Conservation (phyloP, 2,329 filamentous ascomycete genomes). For the Raffaelea ambrosiae region DNA sequence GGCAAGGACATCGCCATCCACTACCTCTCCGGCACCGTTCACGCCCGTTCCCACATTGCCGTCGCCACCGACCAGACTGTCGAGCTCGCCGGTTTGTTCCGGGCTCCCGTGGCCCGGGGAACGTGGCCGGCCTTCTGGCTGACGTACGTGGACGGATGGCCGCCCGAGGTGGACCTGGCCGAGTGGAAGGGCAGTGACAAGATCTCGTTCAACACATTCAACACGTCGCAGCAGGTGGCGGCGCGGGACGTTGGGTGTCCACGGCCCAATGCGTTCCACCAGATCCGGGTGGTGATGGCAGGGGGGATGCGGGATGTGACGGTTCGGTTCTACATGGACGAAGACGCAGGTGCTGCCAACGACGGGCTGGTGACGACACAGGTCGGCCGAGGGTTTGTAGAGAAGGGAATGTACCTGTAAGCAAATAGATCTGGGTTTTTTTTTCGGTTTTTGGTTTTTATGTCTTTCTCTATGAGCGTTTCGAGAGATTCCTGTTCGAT, state of each 20-base stretch:
- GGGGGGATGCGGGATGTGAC: slow-evolving; percentile 41
- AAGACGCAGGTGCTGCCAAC: too few relatives aligned
- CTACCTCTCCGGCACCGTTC: slow-evolving; percentile 40
- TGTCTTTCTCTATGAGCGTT: too few relatives aligned
- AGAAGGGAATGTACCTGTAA: slow-evolving; percentile 35
- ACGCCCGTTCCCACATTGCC: slow-evolving; percentile 30
- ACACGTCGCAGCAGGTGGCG: slow-evolving; percentile 35
- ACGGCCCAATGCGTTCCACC: slow-evolving; percentile 36
- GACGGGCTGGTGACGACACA: slow-evolving; percentile 39
- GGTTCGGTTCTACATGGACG: slow-evolving; percentile 48
- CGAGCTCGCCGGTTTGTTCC: slow-evolving; percentile 32
- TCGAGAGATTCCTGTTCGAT: too few relatives aligned
- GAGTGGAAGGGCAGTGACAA: slow-evolving; percentile 53
- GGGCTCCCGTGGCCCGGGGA: slow-evolving; percentile 29
- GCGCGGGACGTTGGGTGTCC: slow-evolving; percentile 40
- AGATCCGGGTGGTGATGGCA: slow-evolving; percentile 39
- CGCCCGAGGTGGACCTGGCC: slow-evolving; percentile 51
- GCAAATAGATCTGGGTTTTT: too few relatives aligned
- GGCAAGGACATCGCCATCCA: slow-evolving; percentile 35
- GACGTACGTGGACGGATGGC: slow-evolving; percentile 45
- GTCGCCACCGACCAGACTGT: slow-evolving; percentile 28
- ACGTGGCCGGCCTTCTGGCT: slow-evolving; percentile 55
- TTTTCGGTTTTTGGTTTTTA: slow-evolving; percentile 9
- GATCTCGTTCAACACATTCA: slow-evolving; percentile 48
- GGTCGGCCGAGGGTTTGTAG: slow-evolving; percentile 38